Percentiles rank a stretch among this genome's conserved stretches.
phyloP scores from a whole-genome alignment of 139 green algal species.

The Chlorella sp. region DNA sequence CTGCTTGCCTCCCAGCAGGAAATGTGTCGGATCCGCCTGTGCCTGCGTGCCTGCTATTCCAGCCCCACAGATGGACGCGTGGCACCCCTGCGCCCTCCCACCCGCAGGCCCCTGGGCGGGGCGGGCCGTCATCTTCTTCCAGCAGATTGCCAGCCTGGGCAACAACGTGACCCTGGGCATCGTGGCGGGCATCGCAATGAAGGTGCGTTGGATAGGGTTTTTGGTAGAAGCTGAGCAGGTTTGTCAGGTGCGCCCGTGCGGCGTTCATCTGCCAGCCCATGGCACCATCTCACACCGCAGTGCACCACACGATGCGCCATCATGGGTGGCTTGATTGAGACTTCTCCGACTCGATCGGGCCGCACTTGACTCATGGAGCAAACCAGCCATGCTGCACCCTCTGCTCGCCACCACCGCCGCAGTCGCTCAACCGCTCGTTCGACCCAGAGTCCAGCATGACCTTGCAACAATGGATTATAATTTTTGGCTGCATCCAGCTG shows the following conservation, averaged over 20 bases:
- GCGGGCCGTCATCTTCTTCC: slow-evolving; percentile 42
- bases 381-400: background rate
- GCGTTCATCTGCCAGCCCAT: no score
- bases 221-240: no score
- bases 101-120: slow-evolving; percentile 26
- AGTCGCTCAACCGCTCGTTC: slow-evolving; percentile 44
- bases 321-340: no score
- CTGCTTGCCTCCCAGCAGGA: background rate
- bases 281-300: no score
- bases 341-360: no score
- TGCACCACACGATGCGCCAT: no score
- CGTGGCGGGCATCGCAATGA: slow-evolving; percentile 39
- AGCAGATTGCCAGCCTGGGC: slow-evolving; percentile 55
- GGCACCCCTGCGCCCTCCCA: background rate
- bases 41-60: no score
- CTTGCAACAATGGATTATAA: slow-evolving; percentile 51
- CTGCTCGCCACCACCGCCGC: background rate
- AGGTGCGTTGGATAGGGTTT: background rate
- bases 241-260: no score
- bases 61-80: no score
- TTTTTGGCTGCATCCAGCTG: slow-evolving; percentile 53
- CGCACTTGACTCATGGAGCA: no score
- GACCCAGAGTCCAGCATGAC: slow-evolving; percentile 32
- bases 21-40: no score
- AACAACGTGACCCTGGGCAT: slow-evolving; percentile 59